These are phyloP conservation scores for Mitragyna speciosa DNA, from an alignment of 257 asterid species.

Conservation along the genomic window DNA sequence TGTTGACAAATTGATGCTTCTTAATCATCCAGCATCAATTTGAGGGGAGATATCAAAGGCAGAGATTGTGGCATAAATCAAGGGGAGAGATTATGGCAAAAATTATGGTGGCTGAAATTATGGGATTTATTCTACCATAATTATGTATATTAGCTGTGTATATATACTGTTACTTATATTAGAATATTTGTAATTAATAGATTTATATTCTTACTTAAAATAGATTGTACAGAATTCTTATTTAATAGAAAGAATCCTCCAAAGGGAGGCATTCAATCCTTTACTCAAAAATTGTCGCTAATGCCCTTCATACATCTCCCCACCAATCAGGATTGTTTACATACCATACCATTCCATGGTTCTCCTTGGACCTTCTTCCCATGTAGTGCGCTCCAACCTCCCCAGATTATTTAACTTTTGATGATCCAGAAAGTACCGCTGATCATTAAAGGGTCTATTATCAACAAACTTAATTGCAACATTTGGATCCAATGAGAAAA, in stretches of 20 bases:
- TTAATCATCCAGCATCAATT: slow-evolving; percentile 5
- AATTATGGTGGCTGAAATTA: no score
- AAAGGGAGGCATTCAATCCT: no score
- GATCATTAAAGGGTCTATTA: slow-evolving; percentile 95
- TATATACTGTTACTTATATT: no score
- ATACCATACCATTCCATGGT: slow-evolving; percentile 95
- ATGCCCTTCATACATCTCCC: slow-evolving; percentile 97
- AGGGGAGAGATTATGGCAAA: no score
- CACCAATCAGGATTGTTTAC: slow-evolving; percentile 85
- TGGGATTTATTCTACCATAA: no score
- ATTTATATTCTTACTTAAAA: no score
- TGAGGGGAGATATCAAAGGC: not conserved
- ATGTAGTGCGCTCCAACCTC: slow-evolving; percentile 76
- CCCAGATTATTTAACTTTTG: slow-evolving; percentile 80
- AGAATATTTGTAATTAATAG: no score
- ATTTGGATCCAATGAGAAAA: slow-evolving; percentile 64
- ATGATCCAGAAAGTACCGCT: slow-evolving; percentile 93
- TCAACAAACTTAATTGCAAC: slow-evolving; percentile 74
- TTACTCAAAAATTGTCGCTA: slow-evolving; percentile 6
- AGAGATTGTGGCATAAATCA: no score
- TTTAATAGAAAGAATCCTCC: no score
- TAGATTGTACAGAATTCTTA: no score
- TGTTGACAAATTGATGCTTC: slow-evolving; percentile 3
- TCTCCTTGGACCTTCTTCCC: slow-evolving; percentile 92
- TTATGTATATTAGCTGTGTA: no score